A percentile compares a stretch with the other conserved stretches of the same genome.
phyloP scores from a whole-genome alignment of 345 rosid genomes.

The Isatis tinctoria region DNA sequence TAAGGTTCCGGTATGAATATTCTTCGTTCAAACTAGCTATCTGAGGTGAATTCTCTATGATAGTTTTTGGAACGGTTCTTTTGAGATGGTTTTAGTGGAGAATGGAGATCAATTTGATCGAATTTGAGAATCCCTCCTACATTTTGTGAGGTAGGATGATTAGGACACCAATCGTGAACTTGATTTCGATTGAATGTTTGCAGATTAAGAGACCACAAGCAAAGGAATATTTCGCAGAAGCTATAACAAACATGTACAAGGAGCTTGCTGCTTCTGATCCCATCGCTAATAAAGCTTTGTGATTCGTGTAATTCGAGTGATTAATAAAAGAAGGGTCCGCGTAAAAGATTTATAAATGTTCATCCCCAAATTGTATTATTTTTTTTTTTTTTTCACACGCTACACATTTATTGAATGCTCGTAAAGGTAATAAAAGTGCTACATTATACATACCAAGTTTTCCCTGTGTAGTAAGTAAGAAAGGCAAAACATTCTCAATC shows the following conservation, averaged over 20 bases:
- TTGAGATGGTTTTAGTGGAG: neutral
- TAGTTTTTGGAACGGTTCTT: neutral
- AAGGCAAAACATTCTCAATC: neutral
- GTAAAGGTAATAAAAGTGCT: constrained; percentile 21
- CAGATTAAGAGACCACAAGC: constrained; percentile 97
- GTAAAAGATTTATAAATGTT: neutral
- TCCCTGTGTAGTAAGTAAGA: neutral
- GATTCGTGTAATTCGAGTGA: constrained; percentile 3
- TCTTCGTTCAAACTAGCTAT: neutral
- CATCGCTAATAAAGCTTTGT: constrained; percentile 31
- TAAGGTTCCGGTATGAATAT: neutral
- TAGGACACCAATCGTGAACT: neutral
- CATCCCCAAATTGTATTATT: constrained; percentile 9
- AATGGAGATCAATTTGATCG: too few relatives aligned
- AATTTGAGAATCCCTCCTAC: too few relatives aligned
- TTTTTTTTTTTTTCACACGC: neutral
- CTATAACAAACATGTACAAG: constrained; percentile 69
- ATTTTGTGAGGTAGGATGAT: neutral
- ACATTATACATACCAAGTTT: neutral
- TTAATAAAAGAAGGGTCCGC: constrained; percentile 1
- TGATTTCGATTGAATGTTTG: neutral
- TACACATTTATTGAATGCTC: constrained; percentile 13
- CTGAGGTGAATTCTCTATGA: neutral
- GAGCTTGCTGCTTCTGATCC: constrained; percentile 61
- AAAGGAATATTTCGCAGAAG: constrained; percentile 66